Evolutionary conservation across 192 early-diverging fungal genomes (phyloP).

Genomic region (Linnemannia schmuckeri): DNA sequence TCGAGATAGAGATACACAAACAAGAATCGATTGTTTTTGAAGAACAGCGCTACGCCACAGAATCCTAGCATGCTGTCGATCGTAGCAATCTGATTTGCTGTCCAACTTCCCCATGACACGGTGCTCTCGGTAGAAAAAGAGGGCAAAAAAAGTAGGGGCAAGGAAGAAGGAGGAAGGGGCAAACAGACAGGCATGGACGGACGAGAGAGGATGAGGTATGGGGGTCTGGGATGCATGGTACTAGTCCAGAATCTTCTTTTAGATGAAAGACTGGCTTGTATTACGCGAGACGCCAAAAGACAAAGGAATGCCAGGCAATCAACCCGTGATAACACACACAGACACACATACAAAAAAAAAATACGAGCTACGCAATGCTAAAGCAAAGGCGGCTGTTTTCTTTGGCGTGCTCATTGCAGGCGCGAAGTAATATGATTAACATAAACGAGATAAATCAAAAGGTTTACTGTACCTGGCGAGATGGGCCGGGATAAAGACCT

Average conservation of each 20-base stretch:
- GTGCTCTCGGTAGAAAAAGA: not conserved
- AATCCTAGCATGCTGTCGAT: slow-evolving; percentile 18
- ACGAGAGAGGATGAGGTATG: not conserved
- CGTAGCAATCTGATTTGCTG: slow-evolving; percentile 24
- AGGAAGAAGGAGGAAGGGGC: not conserved
- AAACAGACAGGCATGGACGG: not conserved
- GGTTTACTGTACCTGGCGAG: slow-evolving; percentile 29
- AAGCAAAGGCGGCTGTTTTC: not conserved
- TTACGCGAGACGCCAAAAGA: not conserved
- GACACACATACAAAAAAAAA: not conserved
- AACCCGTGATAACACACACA: not conserved
- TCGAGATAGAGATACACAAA: not conserved
- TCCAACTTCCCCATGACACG: not conserved
- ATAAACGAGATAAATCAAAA: not conserved
- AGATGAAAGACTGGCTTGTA: not conserved
- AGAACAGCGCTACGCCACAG: slow-evolving; percentile 2
- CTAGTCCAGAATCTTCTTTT: not conserved
- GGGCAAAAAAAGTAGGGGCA: not conserved
- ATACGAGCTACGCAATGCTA: not conserved
- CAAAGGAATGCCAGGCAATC: not conserved
- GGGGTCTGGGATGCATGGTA: no score
- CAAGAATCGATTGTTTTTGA: not conserved
- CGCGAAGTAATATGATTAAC: not conserved
- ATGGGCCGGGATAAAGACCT: slow-evolving; percentile 35
- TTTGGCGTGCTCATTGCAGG: not conserved